phyloP scores from a whole-genome alignment of 2,329 filamentous ascomycete genomes.

The Xylaria sp. region DNA sequence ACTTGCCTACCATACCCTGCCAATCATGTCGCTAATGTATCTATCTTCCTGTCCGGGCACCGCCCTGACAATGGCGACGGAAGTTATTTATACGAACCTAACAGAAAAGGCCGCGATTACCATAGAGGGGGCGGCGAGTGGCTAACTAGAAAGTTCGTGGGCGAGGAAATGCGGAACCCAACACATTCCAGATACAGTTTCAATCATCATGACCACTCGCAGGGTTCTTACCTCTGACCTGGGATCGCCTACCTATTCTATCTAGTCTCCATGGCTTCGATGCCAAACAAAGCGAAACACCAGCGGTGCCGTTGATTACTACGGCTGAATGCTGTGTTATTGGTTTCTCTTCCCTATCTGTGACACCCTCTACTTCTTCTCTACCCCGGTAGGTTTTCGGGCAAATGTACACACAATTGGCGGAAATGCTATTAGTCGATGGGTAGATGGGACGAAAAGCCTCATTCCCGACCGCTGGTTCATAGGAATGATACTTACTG shows the following conservation, averaged over 20 bases:
- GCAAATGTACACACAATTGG: constrained; percentile 4
- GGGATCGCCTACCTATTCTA: constrained; percentile 19
- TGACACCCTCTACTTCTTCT: constrained; percentile 14
- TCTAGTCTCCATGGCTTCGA: constrained; percentile 25
- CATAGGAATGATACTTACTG: constrained; percentile 15
- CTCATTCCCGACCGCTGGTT: constrained; percentile 21
- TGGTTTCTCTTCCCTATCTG: constrained; percentile 24
- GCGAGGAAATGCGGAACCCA: constrained; percentile 26
- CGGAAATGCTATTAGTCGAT: constrained; percentile 6
- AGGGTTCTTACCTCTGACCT: constrained; percentile 29
- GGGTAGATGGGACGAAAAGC: constrained; percentile 11
- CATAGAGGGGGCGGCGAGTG: constrained; percentile 11
- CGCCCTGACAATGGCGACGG: constrained; percentile 10
- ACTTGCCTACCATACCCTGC: constrained; percentile 26
- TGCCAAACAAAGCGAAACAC: constrained; percentile 37
- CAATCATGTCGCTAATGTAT: constrained; percentile 32
- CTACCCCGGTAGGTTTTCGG: constrained; percentile 23
- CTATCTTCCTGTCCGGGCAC: constrained; percentile 25
- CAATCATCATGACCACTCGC: constrained; percentile 37
- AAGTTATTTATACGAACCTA: constrained; percentile 22
- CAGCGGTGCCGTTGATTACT: constrained; percentile 31
- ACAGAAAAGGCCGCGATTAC: background rate
- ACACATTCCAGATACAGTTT: constrained; percentile 35
- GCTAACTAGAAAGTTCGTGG: constrained; percentile 10
- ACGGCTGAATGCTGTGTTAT: constrained; percentile 25